Base-by-base conservation (phyloP, 2,329 filamentous ascomycete species). In the Apiospora sp. region DNA sequence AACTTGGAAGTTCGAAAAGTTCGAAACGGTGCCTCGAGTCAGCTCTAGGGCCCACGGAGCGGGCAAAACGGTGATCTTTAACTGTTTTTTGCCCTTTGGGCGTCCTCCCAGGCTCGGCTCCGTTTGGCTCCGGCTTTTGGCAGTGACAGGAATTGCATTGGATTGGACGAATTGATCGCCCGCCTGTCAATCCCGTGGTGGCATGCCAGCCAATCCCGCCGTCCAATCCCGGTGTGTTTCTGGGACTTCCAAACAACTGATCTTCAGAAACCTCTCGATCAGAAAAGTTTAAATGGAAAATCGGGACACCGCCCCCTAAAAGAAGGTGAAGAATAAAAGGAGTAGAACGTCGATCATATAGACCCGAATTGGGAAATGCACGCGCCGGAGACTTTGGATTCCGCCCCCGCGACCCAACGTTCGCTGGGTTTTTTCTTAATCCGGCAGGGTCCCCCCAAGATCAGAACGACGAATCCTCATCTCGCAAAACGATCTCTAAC, bases 1-100 rank as follows among this genome's bases (percentile, higher is more conserved):
- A n/a, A 41, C 58, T 64, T 64, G 58, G 34, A 64, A 64, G 58
- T n/a, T 41, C 58, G 58, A 64, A 64, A 64, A 64, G 58, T n/a
- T 41, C 58, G 58, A 64, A 64, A 64, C 58, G 34, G 58, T 14
- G 19, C 34, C 54, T 10, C 58, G 58, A 64, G 58, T 64, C 58
- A 61, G 54, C 37, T 13, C 22, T 27, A 30, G 58, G 58, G 22
- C 8, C 58, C 58, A 64, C 58, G 58, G 58, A 48, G 44, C 19
- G 30, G 12, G 37, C 2, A 61, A 64, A 64, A 64, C 58, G 58
- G 58, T 64, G 58, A 64, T 64, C 58, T 64, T 41, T 30, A 19
- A 14, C n/a, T 14, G 5, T 61, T 37, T 61, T 22, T 37, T 30
- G 27, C 27, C 27, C 27, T 30, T 30, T 30, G 27, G 27, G 8